These are phyloP conservation scores for Aspergillus ellipticus DNA, from an alignment of 495 filamentous ascomycete species.

Conservation along the genomic window DNA sequence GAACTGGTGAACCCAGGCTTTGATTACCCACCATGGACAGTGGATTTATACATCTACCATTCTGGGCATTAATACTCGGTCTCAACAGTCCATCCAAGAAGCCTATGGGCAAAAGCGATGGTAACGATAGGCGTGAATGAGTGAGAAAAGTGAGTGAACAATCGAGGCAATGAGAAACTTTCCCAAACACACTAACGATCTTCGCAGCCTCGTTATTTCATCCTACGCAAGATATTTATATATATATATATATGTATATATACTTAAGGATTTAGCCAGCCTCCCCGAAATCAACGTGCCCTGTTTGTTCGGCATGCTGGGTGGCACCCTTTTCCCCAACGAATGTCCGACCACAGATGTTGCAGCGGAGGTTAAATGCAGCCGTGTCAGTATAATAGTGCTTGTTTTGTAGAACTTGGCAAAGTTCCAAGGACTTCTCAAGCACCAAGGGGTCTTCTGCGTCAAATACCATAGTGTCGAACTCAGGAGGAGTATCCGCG, in stretches of 20 bases:
- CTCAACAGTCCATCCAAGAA: neutral
- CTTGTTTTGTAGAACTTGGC: slow-evolving; percentile 60
- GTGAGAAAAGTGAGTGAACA: neutral
- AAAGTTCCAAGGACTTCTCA: slow-evolving; percentile 65
- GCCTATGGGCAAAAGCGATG: neutral
- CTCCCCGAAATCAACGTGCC: slow-evolving; percentile 73
- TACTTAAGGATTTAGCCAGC: slow-evolving; percentile 26
- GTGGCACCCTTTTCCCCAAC: slow-evolving; percentile 70
- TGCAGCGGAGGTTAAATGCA: slow-evolving; percentile 78
- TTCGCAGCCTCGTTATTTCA: neutral
- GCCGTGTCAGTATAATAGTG: slow-evolving; percentile 93
- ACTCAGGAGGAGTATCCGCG: slow-evolving; percentile 59
- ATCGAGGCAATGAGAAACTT: neutral
- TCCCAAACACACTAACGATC: neutral
- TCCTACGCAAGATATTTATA: neutral
- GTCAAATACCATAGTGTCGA: slow-evolving; percentile 77
- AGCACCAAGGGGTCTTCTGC: slow-evolving; percentile 65
- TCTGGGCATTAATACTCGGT: neutral
- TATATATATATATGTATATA: neutral
- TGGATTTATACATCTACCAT: too few relatives aligned
- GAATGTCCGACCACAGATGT: slow-evolving; percentile 65
- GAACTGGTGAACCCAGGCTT: neutral
- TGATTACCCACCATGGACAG: too few relatives aligned
- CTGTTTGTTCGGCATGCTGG: slow-evolving; percentile 62
- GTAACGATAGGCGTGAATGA: too few relatives aligned